Conservation (phyloP, 305 asterid genomes). For the Fraxinus dipetala region DNA sequence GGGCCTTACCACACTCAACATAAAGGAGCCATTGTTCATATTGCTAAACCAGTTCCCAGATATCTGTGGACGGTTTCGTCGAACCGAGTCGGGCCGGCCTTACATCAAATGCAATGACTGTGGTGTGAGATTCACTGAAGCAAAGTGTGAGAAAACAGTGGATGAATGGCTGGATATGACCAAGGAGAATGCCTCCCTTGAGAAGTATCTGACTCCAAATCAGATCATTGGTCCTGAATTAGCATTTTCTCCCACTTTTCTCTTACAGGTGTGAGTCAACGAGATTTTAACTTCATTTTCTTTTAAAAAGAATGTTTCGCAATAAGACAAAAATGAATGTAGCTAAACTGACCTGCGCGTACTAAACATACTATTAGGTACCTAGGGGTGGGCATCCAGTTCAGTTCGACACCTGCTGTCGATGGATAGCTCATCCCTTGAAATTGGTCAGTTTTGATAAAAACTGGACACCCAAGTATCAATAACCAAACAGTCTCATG, state of each 20-base stretch:
- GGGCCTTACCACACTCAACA: slow-evolving; percentile 36
- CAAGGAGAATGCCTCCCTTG: slow-evolving; percentile 28
- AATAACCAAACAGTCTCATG: no score
- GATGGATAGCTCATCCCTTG: no score
- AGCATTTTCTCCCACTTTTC: slow-evolving; percentile 57
- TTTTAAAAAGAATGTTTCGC: no score
- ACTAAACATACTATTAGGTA: no score
- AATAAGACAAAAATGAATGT: no score
- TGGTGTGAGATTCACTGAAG: slow-evolving; percentile 68
- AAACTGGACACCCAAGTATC: no score
- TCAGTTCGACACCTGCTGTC: no score
- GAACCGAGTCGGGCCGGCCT: slow-evolving; percentile 60
- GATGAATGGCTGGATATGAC: slow-evolving; percentile 60
- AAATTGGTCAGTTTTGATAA: no score
- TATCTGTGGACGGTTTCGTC: slow-evolving; percentile 56
- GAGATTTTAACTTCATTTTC: neutral
- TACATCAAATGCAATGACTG: slow-evolving; percentile 75
- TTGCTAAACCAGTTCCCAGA: slow-evolving; percentile 46
- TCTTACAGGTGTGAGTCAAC: slow-evolving; percentile 41
- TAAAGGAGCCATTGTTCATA: slow-evolving; percentile 65
- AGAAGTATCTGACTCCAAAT: slow-evolving; percentile 35
- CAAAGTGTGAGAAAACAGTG: slow-evolving; percentile 47
- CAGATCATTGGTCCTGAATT: slow-evolving; percentile 68
- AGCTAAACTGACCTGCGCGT: no score
- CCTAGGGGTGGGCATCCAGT: no score